A percentile compares a stretch with the other conserved stretches of the same genome.
Conservation (phyloP, 805 yeast genomes). For the Metschnikowia noctiluminum region DNA sequence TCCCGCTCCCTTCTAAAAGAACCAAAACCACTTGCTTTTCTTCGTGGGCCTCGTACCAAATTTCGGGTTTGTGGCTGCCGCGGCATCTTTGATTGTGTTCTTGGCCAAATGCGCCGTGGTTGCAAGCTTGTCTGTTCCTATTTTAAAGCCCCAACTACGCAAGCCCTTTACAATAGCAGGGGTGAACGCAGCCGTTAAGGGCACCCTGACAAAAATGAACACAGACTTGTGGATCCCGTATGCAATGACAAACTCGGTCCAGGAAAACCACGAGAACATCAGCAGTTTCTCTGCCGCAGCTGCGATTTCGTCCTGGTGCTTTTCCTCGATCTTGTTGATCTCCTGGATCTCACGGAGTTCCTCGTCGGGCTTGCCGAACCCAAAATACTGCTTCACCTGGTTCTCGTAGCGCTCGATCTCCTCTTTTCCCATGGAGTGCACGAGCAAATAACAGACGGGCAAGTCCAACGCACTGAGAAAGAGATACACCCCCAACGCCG, state of each 20-base stretch:
- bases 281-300: conserved; percentile 17
- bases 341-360: conserved; percentile 37
- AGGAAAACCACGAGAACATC: conserved; percentile 40
- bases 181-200: conserved; percentile 87
- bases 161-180: conserved; percentile 69
- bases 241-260: conserved; percentile 87
- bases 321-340: conserved; percentile 29
- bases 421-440: conserved; percentile 86
- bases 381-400: conserved; percentile 55
- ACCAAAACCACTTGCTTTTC: conserved; percentile 59
- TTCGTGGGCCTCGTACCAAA: conserved; percentile 53
- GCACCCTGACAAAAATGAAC: conserved; percentile 71
- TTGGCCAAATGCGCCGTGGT: conserved; percentile 31
- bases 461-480: conserved; percentile 71
- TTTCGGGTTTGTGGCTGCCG: conserved; percentile 41
- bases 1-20: conserved; percentile 35
- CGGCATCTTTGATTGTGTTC: conserved; percentile 29
- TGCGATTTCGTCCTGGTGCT: conserved; percentile 22
- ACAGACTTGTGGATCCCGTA: conserved; percentile 91
- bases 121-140: conserved; percentile 51
- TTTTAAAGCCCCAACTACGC: conserved; percentile 75
- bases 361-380: conserved; percentile 52
- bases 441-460: conserved; percentile 78
- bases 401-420: conserved; percentile 67
- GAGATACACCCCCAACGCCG: conserved; percentile 83